These are phyloP conservation scores for Clarireedia hainanense DNA, from an alignment of 2,329 filamentous ascomycete genomes.

Conservation along the genomic window DNA sequence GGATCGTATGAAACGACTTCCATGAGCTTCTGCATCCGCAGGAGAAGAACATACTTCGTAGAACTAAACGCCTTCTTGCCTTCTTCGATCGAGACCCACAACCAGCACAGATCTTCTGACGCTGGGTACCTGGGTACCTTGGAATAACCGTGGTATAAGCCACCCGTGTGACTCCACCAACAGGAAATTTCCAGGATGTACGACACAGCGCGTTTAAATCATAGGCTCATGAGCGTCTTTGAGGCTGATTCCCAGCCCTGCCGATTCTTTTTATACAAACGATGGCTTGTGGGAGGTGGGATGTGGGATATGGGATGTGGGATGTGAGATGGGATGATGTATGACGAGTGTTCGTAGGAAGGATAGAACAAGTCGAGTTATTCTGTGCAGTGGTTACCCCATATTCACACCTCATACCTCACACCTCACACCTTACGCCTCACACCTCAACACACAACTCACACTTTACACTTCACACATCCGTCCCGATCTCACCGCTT, in stretches of 20 bases:
- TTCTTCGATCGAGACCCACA: not conserved
- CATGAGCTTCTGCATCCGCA: not conserved
- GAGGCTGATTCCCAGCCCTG: not conserved
- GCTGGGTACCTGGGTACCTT: not conserved
- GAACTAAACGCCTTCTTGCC: not conserved
- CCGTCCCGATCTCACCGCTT: not conserved
- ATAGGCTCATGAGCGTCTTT: not conserved
- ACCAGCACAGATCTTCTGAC: not conserved
- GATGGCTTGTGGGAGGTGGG: not conserved
- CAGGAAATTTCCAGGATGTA: not conserved
- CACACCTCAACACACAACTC: not conserved
- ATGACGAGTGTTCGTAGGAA: too few species aligned
- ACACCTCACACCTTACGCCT: too few species aligned
- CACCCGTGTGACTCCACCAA: slow-evolving; percentile 5
- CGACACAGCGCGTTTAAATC: slow-evolving; percentile 2
- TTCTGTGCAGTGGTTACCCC: too few species aligned
- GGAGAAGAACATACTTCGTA: not conserved
- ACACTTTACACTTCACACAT: not conserved
- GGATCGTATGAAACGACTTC: not conserved
- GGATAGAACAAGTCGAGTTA: too few species aligned
- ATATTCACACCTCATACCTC: too few species aligned
- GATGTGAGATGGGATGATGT: not conserved
- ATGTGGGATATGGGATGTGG: too few species aligned
- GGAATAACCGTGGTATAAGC: not conserved
- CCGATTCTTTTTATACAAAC: not conserved